These are phyloP conservation scores for Phytophthora foliorum DNA, from an alignment of 352 stramenopile species.

Conservation along the genomic window DNA sequence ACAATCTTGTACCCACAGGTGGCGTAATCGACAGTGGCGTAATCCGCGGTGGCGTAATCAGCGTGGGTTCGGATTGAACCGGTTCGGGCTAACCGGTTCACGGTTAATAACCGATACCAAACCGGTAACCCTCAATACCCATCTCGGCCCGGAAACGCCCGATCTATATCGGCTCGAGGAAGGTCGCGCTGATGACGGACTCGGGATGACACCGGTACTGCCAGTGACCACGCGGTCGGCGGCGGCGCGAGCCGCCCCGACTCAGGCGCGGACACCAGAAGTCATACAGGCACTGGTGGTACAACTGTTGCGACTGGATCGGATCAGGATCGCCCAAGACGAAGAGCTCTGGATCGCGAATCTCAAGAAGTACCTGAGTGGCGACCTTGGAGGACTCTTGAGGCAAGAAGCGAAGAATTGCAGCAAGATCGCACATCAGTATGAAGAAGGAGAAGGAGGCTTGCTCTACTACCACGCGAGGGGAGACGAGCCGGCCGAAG, in stretches of 20 bases:
- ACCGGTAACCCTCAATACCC: too few species aligned
- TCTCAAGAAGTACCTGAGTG: constrained; percentile 7
- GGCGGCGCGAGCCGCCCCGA: neutral
- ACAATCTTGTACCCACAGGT: too few species aligned
- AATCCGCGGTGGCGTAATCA: too few species aligned
- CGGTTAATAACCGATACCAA: too few species aligned
- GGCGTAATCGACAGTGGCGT: too few species aligned
- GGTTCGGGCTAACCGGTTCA: too few species aligned
- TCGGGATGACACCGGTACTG: neutral
- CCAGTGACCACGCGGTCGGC: neutral
- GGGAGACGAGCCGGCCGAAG: neutral
- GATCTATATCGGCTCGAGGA: too few species aligned
- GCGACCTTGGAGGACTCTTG: neutral
- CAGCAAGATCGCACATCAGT: neutral
- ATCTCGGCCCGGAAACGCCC: too few species aligned
- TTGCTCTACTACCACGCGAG: neutral
- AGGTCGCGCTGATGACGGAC: too few species aligned
- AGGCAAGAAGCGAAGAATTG: neutral
- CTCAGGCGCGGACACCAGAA: neutral
- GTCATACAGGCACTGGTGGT: neutral
- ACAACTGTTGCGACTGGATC: neutral
- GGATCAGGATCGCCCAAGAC: constrained; percentile 4
- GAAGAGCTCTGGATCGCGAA: constrained; percentile 7
- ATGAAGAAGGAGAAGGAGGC: neutral
- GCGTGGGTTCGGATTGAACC: too few species aligned